Conservation (phyloP, 495 filamentous ascomycete species). For the Friedmanniomyces endolithicus region DNA sequence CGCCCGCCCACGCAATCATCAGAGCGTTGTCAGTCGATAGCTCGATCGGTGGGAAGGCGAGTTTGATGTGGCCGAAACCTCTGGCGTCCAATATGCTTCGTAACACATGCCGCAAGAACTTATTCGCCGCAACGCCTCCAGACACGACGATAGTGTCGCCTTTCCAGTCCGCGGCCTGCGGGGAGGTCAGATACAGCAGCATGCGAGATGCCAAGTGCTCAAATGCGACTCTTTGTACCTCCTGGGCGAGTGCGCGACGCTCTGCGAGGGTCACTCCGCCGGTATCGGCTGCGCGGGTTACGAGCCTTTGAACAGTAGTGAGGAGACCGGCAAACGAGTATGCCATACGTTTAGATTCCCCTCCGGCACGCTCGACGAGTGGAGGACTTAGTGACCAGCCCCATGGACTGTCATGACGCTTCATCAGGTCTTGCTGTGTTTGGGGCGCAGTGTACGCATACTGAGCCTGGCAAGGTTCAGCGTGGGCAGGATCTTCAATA, state of each 20-base stretch:
- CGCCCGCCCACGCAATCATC: constrained; percentile 94
- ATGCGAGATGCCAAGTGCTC: constrained; percentile 72
- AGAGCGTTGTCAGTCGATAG: constrained; percentile 91
- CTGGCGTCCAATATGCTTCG: constrained; percentile 47
- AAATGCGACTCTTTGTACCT: constrained; percentile 67
- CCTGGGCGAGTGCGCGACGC: constrained; percentile 51
- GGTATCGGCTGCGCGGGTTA: constrained; percentile 19
- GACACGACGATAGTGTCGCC: constrained; percentile 63
- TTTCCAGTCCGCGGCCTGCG: constrained; percentile 16
- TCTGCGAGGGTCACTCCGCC: constrained; percentile 35
- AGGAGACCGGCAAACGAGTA: constrained; percentile 57
- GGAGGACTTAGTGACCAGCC: constrained; percentile 49
- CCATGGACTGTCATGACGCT: constrained; percentile 32
- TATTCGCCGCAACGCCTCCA: constrained; percentile 80
- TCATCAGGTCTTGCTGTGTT: constrained; percentile 42
- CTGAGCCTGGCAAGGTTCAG: constrained; percentile 22
- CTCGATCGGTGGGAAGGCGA: constrained; percentile 59
- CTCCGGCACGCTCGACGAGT: constrained; percentile 35
- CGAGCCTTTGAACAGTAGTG: constrained; percentile 39
- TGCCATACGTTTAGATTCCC: constrained; percentile 31
- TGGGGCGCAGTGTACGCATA: constrained; percentile 43
- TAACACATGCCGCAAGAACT: constrained; percentile 58
- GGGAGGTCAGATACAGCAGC: constrained; percentile 46
- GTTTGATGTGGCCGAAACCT: constrained; percentile 47
- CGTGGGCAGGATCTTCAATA: not conserved